phyloP scores from a whole-genome alignment of 1,139 yeast species.

The Wickerhamiella pararugosa region DNA sequence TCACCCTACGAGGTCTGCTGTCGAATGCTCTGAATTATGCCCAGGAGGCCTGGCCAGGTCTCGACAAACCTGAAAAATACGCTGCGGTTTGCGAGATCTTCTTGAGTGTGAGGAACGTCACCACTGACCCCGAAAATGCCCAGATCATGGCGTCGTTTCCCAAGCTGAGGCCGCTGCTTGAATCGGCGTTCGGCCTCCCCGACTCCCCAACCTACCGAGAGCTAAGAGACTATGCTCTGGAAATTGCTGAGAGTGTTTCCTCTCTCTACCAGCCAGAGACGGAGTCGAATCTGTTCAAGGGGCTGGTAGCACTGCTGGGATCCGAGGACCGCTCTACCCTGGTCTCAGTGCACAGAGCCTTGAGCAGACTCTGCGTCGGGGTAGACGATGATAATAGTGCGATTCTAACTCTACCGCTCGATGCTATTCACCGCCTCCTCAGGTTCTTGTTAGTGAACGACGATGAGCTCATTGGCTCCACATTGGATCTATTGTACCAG shows the following conservation, averaged over 20 bases:
- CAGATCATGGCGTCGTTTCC: constrained; percentile 52
- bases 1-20: constrained; percentile 1
- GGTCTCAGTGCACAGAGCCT: constrained; percentile 26
- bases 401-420: constrained; percentile 27
- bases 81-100: constrained; percentile 38
- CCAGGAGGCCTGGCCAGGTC: constrained; percentile 2
- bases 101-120: constrained; percentile 60
- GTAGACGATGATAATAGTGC: constrained; percentile 24
- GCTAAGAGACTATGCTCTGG: constrained; percentile 53
- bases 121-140: constrained; percentile 73
- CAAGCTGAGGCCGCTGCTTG: constrained; percentile 24
- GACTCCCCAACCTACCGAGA: constrained; percentile 36
- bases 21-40: constrained; percentile 5
- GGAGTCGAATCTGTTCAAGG: constrained; percentile 27
- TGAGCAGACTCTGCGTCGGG: constrained; percentile 26
- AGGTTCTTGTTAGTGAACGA: constrained; percentile 37
- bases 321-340: constrained; percentile 26
- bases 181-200: constrained; percentile 33
- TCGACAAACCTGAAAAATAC: constrained; percentile 15
- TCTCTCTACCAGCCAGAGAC: constrained; percentile 67
- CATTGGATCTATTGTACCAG: constrained; percentile 54
- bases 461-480: constrained; percentile 47
- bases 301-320: constrained; percentile 16
- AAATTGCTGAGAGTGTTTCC: constrained; percentile 70
- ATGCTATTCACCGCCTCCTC: constrained; percentile 26